A percentile compares a stretch with the other conserved stretches of the same genome.
phyloP scores from a whole-genome alignment of 2,329 filamentous ascomycete species.

The Fusarium sp. region DNA sequence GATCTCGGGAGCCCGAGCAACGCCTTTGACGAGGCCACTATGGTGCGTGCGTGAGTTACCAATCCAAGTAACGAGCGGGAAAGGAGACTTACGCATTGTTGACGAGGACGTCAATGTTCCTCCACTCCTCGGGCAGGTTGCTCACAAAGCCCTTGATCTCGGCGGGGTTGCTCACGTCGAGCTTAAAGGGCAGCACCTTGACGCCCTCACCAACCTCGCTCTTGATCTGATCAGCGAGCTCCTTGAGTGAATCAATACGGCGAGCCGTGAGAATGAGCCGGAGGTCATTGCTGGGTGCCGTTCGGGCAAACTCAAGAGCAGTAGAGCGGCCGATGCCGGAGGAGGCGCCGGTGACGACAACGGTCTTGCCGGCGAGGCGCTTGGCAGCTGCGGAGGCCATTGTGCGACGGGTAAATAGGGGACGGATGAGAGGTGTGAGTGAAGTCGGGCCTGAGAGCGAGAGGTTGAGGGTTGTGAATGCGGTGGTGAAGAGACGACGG shows the following conservation, averaged over 20 bases:
- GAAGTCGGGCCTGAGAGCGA: constrained; percentile 10
- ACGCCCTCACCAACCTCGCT: constrained; percentile 83
- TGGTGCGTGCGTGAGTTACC: constrained; percentile 15
- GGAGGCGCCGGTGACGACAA: constrained; percentile 91
- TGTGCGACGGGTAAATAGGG: constrained; percentile 43
- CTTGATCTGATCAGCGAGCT: constrained; percentile 81
- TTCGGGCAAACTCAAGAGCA: constrained; percentile 93
- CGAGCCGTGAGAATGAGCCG: constrained; percentile 92
- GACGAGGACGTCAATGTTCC: constrained; percentile 86
- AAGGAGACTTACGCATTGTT: constrained; percentile 86
- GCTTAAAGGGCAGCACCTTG: constrained; percentile 82
- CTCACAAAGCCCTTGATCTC: constrained; percentile 80
- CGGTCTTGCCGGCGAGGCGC: constrained; percentile 92
- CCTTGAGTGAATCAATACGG: constrained; percentile 79
- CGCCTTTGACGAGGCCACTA: constrained; percentile 89
- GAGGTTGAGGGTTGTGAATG: constrained; percentile 30
- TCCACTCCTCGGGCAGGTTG: constrained; percentile 83
- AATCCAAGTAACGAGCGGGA: neutral
- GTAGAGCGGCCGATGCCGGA: constrained; percentile 88
- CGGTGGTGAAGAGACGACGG: constrained; percentile 29
- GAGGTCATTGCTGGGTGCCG: constrained; percentile 79
- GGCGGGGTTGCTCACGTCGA: constrained; percentile 86
- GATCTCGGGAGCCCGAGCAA: constrained; percentile 88
- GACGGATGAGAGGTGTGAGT: constrained; percentile 9
- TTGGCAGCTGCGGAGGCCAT: constrained; percentile 75